Conservation (phyloP, 2,329 filamentous ascomycete species). For the Aureobasidium namibiae region DNA sequence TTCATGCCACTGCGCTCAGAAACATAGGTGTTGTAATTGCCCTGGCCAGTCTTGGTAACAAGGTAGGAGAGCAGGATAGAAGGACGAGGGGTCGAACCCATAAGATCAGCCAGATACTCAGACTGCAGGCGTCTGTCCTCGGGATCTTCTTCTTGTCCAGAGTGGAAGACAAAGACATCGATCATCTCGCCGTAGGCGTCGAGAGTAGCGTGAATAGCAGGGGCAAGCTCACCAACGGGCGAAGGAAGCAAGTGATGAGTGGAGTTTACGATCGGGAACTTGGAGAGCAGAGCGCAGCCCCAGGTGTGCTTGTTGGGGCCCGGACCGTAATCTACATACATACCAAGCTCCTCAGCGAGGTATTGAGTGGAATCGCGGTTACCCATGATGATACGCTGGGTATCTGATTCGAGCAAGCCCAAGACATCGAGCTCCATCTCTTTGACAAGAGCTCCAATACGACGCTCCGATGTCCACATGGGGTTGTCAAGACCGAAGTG, state of each 20-base stretch:
- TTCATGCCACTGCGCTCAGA: conserved; percentile 82
- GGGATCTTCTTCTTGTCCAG: conserved; percentile 90
- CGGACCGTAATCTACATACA: conserved; percentile 97
- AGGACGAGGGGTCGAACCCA: conserved; percentile 74
- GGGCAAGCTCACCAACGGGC: conserved; percentile 88
- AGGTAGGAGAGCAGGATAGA: conserved; percentile 84
- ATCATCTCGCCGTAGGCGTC: conserved; percentile 84
- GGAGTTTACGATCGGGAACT: conserved; percentile 95
- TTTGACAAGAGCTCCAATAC: conserved; percentile 58
- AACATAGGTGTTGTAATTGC: conserved; percentile 96
- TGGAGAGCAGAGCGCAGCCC: conserved; percentile 86
- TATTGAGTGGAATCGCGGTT: conserved; percentile 95
- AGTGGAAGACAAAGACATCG: conserved; percentile 97
- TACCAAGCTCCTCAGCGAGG: conserved; percentile 89
- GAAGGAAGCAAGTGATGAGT: conserved; percentile 92
- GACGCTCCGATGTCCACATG: conserved; percentile 95
- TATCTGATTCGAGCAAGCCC: conserved; percentile 86
- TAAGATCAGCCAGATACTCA: conserved; percentile 76
- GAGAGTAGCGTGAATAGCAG: conserved; percentile 92
- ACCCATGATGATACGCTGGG: conserved; percentile 98
- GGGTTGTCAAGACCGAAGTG: conserved; percentile 97
- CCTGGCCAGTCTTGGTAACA: conserved; percentile 79
- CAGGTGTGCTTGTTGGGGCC: conserved; percentile 99
- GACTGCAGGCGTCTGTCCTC: conserved; percentile 84
- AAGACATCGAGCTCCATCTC: conserved; percentile 97